Percentiles rank a stretch among this genome's conserved stretches.
Evolutionary conservation across 1,284 basidiomycete genomes (phyloP).

Genomic region (Peniophora sp.): DNA sequence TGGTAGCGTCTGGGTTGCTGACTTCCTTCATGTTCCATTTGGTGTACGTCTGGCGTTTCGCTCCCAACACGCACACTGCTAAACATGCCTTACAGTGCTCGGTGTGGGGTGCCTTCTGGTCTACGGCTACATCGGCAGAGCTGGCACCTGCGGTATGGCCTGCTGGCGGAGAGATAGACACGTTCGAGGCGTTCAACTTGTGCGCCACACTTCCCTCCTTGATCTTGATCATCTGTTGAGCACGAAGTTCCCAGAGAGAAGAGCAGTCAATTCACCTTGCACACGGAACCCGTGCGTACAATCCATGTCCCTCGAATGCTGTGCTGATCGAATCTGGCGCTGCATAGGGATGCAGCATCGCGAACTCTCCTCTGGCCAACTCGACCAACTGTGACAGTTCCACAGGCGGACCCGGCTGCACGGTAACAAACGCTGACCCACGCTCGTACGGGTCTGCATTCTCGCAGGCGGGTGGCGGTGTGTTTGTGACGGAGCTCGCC

Average conservation of each 20-base stretch:
- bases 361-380: slow-evolving; percentile 38
- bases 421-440: slow-evolving; percentile 42
- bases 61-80: not conserved
- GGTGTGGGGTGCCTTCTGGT: slow-evolving; percentile 69
- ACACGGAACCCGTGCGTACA: slow-evolving; percentile 39
- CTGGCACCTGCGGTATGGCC: slow-evolving; percentile 42
- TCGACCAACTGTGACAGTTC: slow-evolving; percentile 53
- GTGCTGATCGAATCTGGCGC: not conserved
- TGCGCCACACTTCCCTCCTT: not conserved
- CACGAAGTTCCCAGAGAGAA: not conserved
- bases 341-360: slow-evolving; percentile 48
- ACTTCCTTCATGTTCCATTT: not conserved
- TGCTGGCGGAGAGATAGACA: slow-evolving; percentile 37
- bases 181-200: slow-evolving; percentile 11
- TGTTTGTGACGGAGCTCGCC: slow-evolving; percentile 68
- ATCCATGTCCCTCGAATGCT: not conserved
- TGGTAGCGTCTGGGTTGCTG: not conserved
- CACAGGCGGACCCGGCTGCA: slow-evolving; percentile 56
- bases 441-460: slow-evolving; percentile 61
- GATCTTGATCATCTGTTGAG: not conserved
- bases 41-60: not conserved
- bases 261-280: slow-evolving; percentile 52
- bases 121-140: slow-evolving; percentile 32
- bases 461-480: slow-evolving; percentile 56
- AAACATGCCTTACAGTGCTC: slow-evolving; percentile 33